Conservation (phyloP, 257 asterid species). For the Solanum tarijense region DNA sequence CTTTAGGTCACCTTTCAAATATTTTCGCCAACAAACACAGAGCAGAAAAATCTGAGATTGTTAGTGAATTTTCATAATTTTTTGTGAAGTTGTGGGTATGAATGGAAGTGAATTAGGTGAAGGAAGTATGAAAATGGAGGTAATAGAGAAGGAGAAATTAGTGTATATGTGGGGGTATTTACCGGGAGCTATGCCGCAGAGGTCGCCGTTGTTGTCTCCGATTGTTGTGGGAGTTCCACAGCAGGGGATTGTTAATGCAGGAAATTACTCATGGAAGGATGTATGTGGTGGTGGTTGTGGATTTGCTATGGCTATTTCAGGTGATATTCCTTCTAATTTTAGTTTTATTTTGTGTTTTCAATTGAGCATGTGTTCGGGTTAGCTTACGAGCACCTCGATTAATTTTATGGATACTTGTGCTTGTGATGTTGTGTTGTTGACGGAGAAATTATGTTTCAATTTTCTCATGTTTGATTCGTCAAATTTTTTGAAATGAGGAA, state of each 20-base stretch:
- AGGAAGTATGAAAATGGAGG: slow-evolving; percentile 40
- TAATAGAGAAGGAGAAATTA: slow-evolving; percentile 21
- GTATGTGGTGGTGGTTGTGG: slow-evolving; percentile 98
- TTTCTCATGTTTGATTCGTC: neutral
- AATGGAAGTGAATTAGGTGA: slow-evolving; percentile 43
- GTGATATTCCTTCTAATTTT: slow-evolving; percentile 14
- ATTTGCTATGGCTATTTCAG: slow-evolving; percentile 90
- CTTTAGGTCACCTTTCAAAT: slow-evolving; percentile 18
- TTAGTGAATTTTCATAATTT: neutral
- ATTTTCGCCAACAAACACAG: neutral
- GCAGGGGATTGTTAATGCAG: slow-evolving; percentile 12
- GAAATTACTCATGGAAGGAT: slow-evolving; percentile 55
- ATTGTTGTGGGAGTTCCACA: slow-evolving; percentile 44
- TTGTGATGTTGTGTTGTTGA: neutral
- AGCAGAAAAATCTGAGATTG: neutral
- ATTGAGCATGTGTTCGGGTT: neutral
- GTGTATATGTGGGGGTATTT: slow-evolving; percentile 91
- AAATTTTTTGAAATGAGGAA: neutral
- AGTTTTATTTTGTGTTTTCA: neutral
- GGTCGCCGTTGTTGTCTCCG: slow-evolving; percentile 81
- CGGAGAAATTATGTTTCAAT: neutral
- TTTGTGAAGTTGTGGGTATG: slow-evolving; percentile 28
- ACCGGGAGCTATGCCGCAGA: slow-evolving; percentile 93
- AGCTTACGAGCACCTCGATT: neutral
- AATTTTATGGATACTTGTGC: neutral